A percentile compares a stretch with the other conserved stretches of the same genome.
phyloP scores from a whole-genome alignment of 176 grass and related monocot species.

The Aegilops sharonensis region DNA sequence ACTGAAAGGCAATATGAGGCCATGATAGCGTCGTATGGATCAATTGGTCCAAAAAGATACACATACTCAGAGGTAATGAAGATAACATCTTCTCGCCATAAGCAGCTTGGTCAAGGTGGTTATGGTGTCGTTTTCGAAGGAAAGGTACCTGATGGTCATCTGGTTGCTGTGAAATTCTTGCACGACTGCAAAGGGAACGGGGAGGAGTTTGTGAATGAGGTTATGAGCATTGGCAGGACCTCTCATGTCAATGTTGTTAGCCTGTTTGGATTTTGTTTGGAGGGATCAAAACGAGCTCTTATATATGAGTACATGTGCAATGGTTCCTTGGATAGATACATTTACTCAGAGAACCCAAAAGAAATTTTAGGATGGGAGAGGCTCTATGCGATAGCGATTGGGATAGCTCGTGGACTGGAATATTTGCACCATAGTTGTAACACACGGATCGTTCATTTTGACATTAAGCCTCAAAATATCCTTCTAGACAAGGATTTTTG shows the following conservation, averaged over 20 bases:
- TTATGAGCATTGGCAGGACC: no score
- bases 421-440: constrained; percentile 43
- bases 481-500: constrained; percentile 38
- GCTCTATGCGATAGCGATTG: constrained; percentile 17
- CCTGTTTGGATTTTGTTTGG: constrained; percentile 51
- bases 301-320: constrained; percentile 5
- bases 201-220: no score
- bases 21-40: constrained; percentile 21
- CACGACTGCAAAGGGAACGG: no score
- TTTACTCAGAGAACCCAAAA: not conserved
- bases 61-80: constrained; percentile 48
- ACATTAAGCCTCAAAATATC: constrained; percentile 61
- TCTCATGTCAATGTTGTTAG: not conserved
- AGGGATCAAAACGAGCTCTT: constrained; percentile 39
- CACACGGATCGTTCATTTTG: constrained; percentile 51
- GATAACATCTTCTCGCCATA: constrained; percentile 19
- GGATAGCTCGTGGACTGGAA: constrained; percentile 47
- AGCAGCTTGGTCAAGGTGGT: not conserved
- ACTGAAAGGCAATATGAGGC: constrained; percentile 6
- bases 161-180: no score
- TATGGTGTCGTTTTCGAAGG: constrained; percentile 61
- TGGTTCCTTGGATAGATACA: not conserved
- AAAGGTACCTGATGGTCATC: not conserved
- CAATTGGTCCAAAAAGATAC: constrained; percentile 44
- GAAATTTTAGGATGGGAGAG: not conserved